These are phyloP conservation scores for Didymella pomorum DNA, from an alignment of 2,329 filamentous ascomycete species.

Conservation along the genomic window DNA sequence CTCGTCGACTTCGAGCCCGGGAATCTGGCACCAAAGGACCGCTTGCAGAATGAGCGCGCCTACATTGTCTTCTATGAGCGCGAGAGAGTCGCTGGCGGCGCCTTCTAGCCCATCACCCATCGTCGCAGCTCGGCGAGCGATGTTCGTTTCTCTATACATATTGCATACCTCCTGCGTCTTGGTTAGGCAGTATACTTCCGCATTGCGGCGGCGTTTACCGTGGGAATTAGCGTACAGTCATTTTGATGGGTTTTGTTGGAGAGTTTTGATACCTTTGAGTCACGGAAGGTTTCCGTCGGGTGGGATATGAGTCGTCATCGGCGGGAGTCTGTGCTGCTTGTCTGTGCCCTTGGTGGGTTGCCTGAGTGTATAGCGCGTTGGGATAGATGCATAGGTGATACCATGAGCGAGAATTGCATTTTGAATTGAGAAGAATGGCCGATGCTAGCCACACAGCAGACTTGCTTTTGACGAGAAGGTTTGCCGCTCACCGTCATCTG, in stretches of 20 bases:
- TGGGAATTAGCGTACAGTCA: constrained; percentile 22
- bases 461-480: constrained; percentile 2
- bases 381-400: constrained; percentile 16
- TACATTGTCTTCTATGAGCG: constrained; percentile 71
- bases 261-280: constrained; percentile 22
- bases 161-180: constrained; percentile 7
- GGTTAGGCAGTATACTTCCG: constrained; percentile 8
- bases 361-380: neutral
- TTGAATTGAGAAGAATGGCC: constrained; percentile 1
- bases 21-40: constrained; percentile 57
- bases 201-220: constrained; percentile 20
- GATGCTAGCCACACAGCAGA: constrained; percentile 12
- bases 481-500: constrained; percentile 17
- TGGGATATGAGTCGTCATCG: neutral
- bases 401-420: constrained; percentile 4
- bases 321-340: constrained; percentile 1
- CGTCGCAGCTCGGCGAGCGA: neutral
- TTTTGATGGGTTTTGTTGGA: constrained; percentile 7
- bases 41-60: constrained; percentile 68
- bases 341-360: constrained; percentile 1
- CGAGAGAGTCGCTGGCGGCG: constrained; percentile 45
- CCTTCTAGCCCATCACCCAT: constrained; percentile 24
- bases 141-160: constrained; percentile 17
- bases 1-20: constrained; percentile 66
- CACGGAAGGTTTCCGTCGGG: neutral